Evolutionary conservation across 2,329 filamentous ascomycete species (phyloP).

Genomic region (Hypoxylon sp.): DNA sequence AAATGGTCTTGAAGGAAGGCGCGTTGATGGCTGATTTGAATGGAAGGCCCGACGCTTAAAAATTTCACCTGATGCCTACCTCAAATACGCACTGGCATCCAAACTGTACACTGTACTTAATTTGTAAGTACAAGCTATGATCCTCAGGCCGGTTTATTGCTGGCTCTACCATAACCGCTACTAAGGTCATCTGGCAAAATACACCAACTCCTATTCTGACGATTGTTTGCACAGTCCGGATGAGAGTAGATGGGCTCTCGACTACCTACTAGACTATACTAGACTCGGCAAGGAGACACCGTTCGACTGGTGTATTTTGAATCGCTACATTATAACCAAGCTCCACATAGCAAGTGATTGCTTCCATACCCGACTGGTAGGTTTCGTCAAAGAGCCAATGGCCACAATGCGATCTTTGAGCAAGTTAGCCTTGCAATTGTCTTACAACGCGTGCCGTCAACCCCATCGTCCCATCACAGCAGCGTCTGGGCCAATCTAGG

Average conservation of each 20-base stretch:
- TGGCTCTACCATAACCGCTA: neutral
- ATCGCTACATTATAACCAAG: neutral
- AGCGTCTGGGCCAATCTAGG: neutral
- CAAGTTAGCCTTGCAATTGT: neutral
- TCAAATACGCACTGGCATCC: neutral
- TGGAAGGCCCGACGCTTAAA: neutral
- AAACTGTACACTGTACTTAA: neutral
- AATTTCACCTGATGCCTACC: neutral
- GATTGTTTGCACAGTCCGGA: neutral
- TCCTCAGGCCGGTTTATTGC: neutral
- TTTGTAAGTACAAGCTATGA: neutral
- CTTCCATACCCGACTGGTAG: neutral
- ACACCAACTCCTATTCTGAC: neutral
- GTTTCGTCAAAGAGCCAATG: slow-evolving; percentile 1
- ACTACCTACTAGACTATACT: neutral
- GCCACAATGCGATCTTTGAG: neutral
- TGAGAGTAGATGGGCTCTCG: no score
- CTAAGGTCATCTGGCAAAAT: neutral
- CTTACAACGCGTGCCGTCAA: neutral
- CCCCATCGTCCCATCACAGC: neutral
- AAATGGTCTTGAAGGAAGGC: neutral
- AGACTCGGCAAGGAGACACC: neutral
- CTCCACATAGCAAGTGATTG: neutral
- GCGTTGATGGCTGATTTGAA: neutral
- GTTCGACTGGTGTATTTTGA: neutral